A percentile compares a stretch with the other conserved stretches of the same genome.
phyloP scores from a whole-genome alignment of 2,329 filamentous ascomycete genomes.

The Fusarium siculi region DNA sequence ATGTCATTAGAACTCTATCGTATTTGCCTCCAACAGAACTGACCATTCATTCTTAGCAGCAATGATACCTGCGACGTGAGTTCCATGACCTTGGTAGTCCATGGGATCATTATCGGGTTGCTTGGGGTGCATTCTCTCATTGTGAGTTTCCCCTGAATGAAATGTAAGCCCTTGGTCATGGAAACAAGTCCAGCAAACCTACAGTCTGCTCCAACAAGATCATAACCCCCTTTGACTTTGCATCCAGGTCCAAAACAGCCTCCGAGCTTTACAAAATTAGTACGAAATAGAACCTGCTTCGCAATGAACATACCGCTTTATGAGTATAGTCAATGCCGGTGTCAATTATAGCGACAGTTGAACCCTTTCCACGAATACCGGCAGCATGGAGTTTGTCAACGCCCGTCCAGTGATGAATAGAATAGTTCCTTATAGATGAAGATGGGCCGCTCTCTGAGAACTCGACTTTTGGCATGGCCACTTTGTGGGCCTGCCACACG shows the following conservation, averaged over 20 bases:
- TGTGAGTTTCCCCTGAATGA: slow-evolving; percentile 44
- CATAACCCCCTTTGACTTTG: slow-evolving; percentile 53
- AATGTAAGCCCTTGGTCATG: slow-evolving; percentile 9
- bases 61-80: slow-evolving; percentile 60
- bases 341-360: slow-evolving; percentile 53
- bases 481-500: slow-evolving; percentile 50
- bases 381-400: slow-evolving; percentile 52
- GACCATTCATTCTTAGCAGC: slow-evolving; percentile 55
- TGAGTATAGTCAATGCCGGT: slow-evolving; percentile 55
- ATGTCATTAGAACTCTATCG: neutral
- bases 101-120: slow-evolving; percentile 50
- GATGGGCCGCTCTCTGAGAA: slow-evolving; percentile 24
- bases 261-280: slow-evolving; percentile 46
- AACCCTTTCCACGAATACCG: slow-evolving; percentile 53
- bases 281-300: neutral
- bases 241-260: slow-evolving; percentile 54
- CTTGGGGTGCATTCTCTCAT: slow-evolving; percentile 46
- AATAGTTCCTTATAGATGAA: slow-evolving; percentile 44
- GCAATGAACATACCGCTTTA: slow-evolving; percentile 44
- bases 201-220: slow-evolving; percentile 51
- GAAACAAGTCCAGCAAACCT: slow-evolving; percentile 7
- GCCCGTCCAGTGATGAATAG: slow-evolving; percentile 53
- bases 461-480: slow-evolving; percentile 38
- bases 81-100: slow-evolving; percentile 51
- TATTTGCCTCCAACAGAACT: neutral